Base-by-base conservation (phyloP, 805 yeast species). In the Candida michaelii region DNA sequence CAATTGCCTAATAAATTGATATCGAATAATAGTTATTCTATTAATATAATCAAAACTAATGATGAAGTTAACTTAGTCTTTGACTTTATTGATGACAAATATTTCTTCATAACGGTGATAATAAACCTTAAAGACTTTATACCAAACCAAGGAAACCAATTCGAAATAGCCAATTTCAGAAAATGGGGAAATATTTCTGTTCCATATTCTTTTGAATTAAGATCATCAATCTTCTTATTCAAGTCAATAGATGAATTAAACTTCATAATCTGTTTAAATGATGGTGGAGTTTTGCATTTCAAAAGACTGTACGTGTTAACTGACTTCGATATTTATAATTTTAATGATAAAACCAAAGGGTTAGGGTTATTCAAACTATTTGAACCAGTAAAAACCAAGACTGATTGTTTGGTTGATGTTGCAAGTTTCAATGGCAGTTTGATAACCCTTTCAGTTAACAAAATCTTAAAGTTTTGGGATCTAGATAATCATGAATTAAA, bases 201-300 rank as follows among this genome's bases (percentile, higher is more conserved):
- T 27, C 90, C 93, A 1, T 85, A 83, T 58, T 66, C 74, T n/a
- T 70, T 70, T 51, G 76, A 70, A 44, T 57, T 70, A 43, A 56
- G 71, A 33, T 63, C 67, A 3, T 44, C 58, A 3, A 67, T 67
- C 7, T 61, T 53, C 40, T 51, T 49, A 16, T 41, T 64, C 46
- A 65, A 71, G 38, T 59, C 83, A 1, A 60, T 81, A 12, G 71
- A 77, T 24, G 47, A 63, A 0, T 52, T 56, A 2, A 70, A 74
- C 34, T 55, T 80, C 7, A 57, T 89, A 3, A 79, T 84, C 0
- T 71, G 88, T 4, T 66, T 89, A 37, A 71, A 73, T 33, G 95
- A 90, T 62, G 97, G 97, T 18, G 88, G 90, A 1, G 58, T 89
- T 31, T 62, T 88, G 38, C 82, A 80, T 34, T 66, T 85, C 44